Evolutionary conservation across 2,329 filamentous ascomycete genomes (phyloP).

Genomic region (Fragosphaeria purpurea): DNA sequence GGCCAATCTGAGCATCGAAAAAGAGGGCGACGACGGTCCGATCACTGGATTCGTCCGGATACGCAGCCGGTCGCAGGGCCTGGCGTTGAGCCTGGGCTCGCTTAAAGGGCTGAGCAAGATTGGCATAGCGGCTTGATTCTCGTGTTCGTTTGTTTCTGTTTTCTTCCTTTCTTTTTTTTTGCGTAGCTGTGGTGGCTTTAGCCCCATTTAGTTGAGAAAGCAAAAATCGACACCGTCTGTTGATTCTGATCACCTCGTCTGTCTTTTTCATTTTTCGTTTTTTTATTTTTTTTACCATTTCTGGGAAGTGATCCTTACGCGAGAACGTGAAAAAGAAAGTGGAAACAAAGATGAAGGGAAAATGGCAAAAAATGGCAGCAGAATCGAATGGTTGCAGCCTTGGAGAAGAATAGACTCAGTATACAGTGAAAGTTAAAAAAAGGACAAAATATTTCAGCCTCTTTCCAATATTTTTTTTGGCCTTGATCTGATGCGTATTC

Average conservation of each 20-base stretch:
- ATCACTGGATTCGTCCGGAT: constrained; percentile 97
- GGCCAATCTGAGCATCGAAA: constrained; percentile 95
- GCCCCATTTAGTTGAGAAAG: too few species aligned
- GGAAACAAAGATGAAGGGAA: too few species aligned
- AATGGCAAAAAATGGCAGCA: too few species aligned
- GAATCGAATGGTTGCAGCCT: too few species aligned
- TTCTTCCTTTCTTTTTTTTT: not conserved
- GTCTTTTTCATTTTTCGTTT: too few species aligned
- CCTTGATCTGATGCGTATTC: too few species aligned
- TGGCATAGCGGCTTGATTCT: constrained; percentile 31
- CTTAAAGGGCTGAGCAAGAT: constrained; percentile 90
- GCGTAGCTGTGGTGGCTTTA: not conserved
- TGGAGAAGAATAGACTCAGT: too few species aligned
- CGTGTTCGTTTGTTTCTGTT: not conserved
- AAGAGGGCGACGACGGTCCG: constrained; percentile 88
- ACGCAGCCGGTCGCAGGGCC: constrained; percentile 88
- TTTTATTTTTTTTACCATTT: not conserved
- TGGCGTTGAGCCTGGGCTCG: constrained; percentile 86
- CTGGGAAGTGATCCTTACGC: too few species aligned
- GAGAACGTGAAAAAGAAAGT: not conserved
- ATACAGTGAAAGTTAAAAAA: too few species aligned
- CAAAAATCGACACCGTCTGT: too few species aligned
- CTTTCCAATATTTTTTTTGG: too few species aligned
- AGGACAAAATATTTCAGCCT: not conserved
- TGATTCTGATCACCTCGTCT: too few species aligned